Evolutionary conservation across 768 basidiomycete species (phyloP).

Genomic region (Polyporus arcularius): DNA sequence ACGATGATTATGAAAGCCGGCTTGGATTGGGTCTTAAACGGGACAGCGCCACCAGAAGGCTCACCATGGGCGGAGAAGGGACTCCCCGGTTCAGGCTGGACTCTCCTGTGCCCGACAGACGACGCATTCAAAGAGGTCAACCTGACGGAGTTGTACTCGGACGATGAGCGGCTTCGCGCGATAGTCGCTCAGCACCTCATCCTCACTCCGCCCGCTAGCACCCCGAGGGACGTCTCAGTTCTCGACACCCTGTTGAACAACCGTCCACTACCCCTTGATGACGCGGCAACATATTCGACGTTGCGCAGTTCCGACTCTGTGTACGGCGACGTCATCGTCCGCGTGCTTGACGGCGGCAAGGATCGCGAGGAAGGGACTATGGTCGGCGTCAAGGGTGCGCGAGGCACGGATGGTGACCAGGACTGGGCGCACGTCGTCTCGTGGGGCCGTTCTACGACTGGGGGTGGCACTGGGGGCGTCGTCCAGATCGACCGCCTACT

Average conservation of each 20-base stretch:
- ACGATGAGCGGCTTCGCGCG: conserved; percentile 50
- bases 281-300: conserved; percentile 74
- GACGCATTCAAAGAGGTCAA: conserved; percentile 89
- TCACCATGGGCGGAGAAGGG: conserved; percentile 61
- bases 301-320: conserved; percentile 57
- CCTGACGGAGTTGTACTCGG: conserved; percentile 68
- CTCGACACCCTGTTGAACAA: conserved; percentile 56
- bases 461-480: conserved; percentile 80
- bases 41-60: conserved; percentile 72
- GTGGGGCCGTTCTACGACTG: conserved; percentile 78
- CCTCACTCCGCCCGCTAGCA: conserved; percentile 40
- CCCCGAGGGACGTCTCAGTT: conserved; percentile 28
- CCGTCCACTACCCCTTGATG: conserved; percentile 69
- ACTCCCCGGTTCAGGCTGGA: conserved; percentile 67
- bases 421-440: conserved; percentile 68
- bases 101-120: conserved; percentile 88
- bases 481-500: conserved; percentile 84
- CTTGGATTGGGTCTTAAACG: conserved; percentile 89
- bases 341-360: conserved; percentile 45
- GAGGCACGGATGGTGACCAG: conserved; percentile 59
- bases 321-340: conserved; percentile 87
- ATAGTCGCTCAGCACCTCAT: conserved; percentile 81
- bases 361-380: conserved; percentile 44
- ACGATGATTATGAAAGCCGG: conserved; percentile 83
- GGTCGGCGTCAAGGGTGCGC: conserved; percentile 73